phyloP scores from a whole-genome alignment of 345 rosid genomes.

The Eucalyptus marginata region DNA sequence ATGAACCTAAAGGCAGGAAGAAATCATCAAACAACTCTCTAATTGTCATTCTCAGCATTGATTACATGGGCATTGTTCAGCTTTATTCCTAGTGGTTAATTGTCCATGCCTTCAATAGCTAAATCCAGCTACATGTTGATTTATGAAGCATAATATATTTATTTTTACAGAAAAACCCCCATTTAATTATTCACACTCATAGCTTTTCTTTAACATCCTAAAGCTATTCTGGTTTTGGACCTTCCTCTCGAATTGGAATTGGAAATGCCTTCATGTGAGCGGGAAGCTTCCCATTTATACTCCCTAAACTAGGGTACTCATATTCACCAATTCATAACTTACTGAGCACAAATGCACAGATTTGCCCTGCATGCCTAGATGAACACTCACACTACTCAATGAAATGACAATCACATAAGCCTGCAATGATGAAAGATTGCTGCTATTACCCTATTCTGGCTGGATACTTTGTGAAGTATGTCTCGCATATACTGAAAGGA shows the following conservation, averaged over 20 bases:
- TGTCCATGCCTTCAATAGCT: neutral
- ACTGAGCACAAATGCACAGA: neutral
- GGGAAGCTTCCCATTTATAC: neutral
- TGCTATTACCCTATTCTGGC: conserved; percentile 59
- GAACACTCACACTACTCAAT: neutral
- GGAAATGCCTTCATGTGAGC: neutral
- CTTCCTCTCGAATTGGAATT: neutral
- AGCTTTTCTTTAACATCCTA: neutral
- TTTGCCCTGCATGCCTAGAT: neutral
- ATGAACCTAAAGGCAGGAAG: conserved; percentile 38
- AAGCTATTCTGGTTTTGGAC: neutral
- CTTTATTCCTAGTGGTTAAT: neutral
- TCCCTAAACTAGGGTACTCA: neutral
- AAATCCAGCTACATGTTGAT: neutral
- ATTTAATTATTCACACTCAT: neutral
- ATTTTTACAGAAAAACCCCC: neutral
- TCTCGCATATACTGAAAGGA: conserved; percentile 76
- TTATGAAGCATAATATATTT: neutral
- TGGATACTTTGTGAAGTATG: conserved; percentile 84
- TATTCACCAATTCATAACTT: neutral
- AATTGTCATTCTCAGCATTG: neutral
- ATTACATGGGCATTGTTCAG: neutral
- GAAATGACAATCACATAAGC: neutral
- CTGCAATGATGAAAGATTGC: neutral
- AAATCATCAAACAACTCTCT: neutral